These are phyloP conservation scores for Globisporangium ultimum DNA, from an alignment of 352 stramenopile genomes.

Conservation along the genomic window DNA sequence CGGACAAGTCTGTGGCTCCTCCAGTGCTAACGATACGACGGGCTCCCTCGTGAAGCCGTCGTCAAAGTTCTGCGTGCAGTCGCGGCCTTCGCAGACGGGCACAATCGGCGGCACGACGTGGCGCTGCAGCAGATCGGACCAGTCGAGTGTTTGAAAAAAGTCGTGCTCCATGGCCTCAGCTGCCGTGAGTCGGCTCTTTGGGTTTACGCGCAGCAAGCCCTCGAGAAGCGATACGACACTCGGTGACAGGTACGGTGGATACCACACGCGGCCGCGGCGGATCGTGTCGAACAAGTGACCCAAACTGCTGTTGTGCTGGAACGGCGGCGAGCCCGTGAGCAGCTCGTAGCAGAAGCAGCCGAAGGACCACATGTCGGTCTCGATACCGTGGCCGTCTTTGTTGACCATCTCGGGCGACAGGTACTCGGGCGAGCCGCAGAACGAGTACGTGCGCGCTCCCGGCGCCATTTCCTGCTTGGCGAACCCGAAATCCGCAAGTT, in stretches of 20 bases:
- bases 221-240: constrained; percentile 45
- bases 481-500: constrained; percentile 83
- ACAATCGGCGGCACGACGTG: constrained; percentile 64
- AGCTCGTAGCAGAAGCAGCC: constrained; percentile 85
- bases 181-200: constrained; percentile 44
- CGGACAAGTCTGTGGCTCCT: too few species aligned
- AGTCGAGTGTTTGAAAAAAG: constrained; percentile 74
- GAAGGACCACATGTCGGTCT: constrained; percentile 87
- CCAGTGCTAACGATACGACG: constrained; percentile 32
- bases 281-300: constrained; percentile 63
- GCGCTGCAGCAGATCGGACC: constrained; percentile 59
- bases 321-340: constrained; percentile 65
- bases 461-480: constrained; percentile 64
- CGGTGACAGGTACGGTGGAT: constrained; percentile 54
- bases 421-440: constrained; percentile 83
- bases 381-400: constrained; percentile 63
- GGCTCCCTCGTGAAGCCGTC: constrained; percentile 75
- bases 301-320: constrained; percentile 68
- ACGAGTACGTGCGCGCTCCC: constrained; percentile 66
- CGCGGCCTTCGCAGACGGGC: constrained; percentile 41
- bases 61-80: constrained; percentile 85
- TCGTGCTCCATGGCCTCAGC: constrained; percentile 64
- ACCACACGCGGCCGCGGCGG: constrained; percentile 56
- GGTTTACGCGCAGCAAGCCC: constrained; percentile 47
- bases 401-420: constrained; percentile 84